phyloP scores from a whole-genome alignment of 1,139 yeast genomes.

The Ogataea hybrid region DNA sequence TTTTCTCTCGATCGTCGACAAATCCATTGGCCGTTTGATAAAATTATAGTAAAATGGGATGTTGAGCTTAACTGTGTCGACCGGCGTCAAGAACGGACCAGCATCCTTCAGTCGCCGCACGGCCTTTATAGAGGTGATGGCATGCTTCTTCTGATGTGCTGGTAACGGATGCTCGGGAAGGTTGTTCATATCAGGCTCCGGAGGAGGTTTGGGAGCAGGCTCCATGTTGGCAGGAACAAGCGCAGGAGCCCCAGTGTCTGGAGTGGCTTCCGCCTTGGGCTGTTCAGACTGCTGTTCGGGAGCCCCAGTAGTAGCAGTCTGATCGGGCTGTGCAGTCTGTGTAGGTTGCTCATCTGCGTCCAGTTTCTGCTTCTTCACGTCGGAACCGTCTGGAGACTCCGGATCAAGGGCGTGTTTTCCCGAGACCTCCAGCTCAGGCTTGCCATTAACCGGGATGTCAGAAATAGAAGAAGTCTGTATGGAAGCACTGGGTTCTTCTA shows the following conservation, averaged over 20 bases:
- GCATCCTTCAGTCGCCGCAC: slow-evolving; percentile 92
- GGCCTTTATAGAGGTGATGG: slow-evolving; percentile 67
- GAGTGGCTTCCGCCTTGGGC: slow-evolving; percentile 5
- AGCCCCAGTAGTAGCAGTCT: neutral
- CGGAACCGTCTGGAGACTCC: slow-evolving; percentile 10
- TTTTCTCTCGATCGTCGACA: slow-evolving; percentile 84
- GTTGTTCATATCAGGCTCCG: slow-evolving; percentile 70
- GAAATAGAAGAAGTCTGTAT: too few species aligned
- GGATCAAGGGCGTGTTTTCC: slow-evolving; percentile 11
- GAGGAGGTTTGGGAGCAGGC: slow-evolving; percentile 72
- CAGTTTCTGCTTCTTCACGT: slow-evolving; percentile 13
- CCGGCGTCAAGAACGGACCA: slow-evolving; percentile 84
- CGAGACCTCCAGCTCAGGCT: too few species aligned
- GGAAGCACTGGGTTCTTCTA: too few species aligned
- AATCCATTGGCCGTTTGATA: slow-evolving; percentile 89
- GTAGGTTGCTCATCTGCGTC: slow-evolving; percentile 7
- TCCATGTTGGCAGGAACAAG: slow-evolving; percentile 33
- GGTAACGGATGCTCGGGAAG: slow-evolving; percentile 72
- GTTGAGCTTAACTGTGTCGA: slow-evolving; percentile 82
- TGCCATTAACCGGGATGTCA: too few species aligned
- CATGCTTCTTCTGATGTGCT: slow-evolving; percentile 77
- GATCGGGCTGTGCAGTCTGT: neutral
- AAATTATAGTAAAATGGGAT: slow-evolving; percentile 88
- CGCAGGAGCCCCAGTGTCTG: slow-evolving; percentile 21
- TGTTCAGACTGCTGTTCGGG: neutral